phyloP scores from a whole-genome alignment of 768 basidiomycete genomes.

The Termitomyces sp. region DNA sequence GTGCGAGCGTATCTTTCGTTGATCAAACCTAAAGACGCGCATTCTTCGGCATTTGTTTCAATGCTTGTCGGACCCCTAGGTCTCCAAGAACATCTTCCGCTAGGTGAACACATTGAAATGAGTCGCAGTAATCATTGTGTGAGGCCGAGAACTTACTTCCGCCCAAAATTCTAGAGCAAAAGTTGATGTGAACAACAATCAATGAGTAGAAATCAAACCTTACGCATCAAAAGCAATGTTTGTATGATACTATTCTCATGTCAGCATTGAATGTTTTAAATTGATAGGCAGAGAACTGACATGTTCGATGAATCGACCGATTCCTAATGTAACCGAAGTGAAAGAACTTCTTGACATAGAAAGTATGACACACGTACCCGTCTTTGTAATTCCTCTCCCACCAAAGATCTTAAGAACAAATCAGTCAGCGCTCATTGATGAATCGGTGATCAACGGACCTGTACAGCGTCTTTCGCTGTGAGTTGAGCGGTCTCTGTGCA shows the following conservation, averaged over 20 bases:
- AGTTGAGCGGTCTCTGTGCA: conserved; percentile 74
- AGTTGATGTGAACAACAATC: neutral
- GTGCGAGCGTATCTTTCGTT: neutral
- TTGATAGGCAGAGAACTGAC: conserved; percentile 10
- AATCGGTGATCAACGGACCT: conserved; percentile 20
- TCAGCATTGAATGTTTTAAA: neutral
- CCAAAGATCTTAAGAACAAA: conserved; percentile 65
- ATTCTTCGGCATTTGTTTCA: conserved; percentile 52
- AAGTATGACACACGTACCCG: conserved; percentile 46
- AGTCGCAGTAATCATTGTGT: neutral
- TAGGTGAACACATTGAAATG: conserved; percentile 13
- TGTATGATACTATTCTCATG: conserved; percentile 20
- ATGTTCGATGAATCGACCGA: conserved; percentile 22
- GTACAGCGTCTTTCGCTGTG: conserved; percentile 72
- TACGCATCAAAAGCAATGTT: conserved; percentile 24
- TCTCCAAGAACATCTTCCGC: conserved; percentile 34
- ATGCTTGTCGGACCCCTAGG: conserved; percentile 46
- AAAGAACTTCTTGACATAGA: neutral
- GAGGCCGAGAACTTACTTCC: conserved; percentile 17
- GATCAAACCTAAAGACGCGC: conserved; percentile 36
- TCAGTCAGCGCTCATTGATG: neutral
- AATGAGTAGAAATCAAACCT: conserved; percentile 5
- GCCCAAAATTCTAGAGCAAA: conserved; percentile 19
- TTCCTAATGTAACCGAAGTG: conserved; percentile 6
- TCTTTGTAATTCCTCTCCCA: conserved; percentile 79